Conservation (phyloP, 106 monocot species). For the Amphibolis antarctica region DNA sequence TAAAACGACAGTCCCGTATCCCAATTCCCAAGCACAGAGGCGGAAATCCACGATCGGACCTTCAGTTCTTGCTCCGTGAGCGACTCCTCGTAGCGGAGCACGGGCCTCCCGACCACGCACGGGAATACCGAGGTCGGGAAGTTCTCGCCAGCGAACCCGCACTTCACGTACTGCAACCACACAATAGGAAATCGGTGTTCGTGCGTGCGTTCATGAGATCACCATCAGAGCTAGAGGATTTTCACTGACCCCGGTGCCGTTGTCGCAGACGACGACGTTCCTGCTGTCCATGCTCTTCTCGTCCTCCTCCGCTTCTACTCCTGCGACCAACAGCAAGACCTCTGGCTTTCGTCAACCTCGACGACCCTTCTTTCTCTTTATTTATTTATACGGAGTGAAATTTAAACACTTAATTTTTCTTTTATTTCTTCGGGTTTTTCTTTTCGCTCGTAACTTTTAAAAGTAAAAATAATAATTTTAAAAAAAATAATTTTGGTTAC, state of each 20-base stretch:
- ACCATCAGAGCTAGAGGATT: not conserved
- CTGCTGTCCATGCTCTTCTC: conserved; percentile 13
- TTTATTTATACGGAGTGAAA: no score
- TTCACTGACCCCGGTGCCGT: conserved; percentile 23
- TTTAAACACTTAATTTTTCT: no score
- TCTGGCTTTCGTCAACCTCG: no score
- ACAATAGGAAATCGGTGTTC: not conserved
- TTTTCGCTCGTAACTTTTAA: no score
- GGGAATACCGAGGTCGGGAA: conserved; percentile 95
- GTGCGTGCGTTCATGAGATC: not conserved
- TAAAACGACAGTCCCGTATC: not conserved
- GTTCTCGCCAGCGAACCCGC: conserved; percentile 97
- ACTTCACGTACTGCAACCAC: conserved; percentile 83
- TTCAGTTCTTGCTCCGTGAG: conserved; percentile 77
- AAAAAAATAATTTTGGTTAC: no score
- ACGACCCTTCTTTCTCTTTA: no score
- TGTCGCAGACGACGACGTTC: conserved; percentile 28
- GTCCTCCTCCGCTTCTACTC: not conserved
- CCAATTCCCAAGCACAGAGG: not conserved
- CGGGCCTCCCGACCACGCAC: conserved; percentile 80
- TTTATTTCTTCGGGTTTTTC: no score
- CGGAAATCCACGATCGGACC: conserved; percentile 15
- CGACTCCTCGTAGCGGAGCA: conserved; percentile 96
- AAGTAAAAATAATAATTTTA: no score
- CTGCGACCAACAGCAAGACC: no score